Evolutionary conservation across 495 filamentous ascomycete genomes (phyloP), one percentile per base, ranked within the genome.

Genomic region (Cercophora scortea): DNA sequence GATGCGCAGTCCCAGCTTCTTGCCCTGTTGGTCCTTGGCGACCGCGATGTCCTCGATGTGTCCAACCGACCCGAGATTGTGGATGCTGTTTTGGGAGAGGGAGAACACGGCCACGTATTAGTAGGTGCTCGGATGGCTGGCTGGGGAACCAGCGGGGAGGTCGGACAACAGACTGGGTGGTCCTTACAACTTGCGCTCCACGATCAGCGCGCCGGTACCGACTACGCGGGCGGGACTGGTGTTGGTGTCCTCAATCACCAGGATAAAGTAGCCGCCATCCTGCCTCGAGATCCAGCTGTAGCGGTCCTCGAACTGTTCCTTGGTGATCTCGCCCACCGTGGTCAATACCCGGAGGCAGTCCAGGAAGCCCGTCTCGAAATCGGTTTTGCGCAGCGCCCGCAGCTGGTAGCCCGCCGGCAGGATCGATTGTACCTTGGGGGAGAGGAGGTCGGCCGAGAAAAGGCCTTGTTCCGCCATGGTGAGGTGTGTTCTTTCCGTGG

Each of bases 1-100:
- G 50, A 98, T 84, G 53, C 87, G 80, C 65, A 96, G 71, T 3
- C 93, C 93, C 39, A 98, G 76, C 71, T 95, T 96, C 79, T 96
- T 96, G 50, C 93, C 93, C 69, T 97, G 93, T 69, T 96, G 90
- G 51, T 89, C 85, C 69, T 90, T 87, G 55, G 86, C 82, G 19
- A 98, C 92, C 8, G 93, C 90, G 70, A 98, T 96, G 69, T 98
- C 93, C 71, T 98, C 93, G 71, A 98, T 95, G 66, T 98, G 93
- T 1, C 92, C 93, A n/a, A 96, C 90, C 6, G 79, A 56, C 17
- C 84, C 86, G 45, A 88, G 76, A 48, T 80, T 79, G 56, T 89
- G 85, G 59, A 90, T 86, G 63, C 84, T 87, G 55, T 34, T 25
- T 32, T 32, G 10, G 19, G 10, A 55, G 52, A 32, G 35, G 1